These are phyloP conservation scores for Fistulifera pelliculosa DNA, from an alignment of 108 stramenopile genomes.

Conservation along the genomic window DNA sequence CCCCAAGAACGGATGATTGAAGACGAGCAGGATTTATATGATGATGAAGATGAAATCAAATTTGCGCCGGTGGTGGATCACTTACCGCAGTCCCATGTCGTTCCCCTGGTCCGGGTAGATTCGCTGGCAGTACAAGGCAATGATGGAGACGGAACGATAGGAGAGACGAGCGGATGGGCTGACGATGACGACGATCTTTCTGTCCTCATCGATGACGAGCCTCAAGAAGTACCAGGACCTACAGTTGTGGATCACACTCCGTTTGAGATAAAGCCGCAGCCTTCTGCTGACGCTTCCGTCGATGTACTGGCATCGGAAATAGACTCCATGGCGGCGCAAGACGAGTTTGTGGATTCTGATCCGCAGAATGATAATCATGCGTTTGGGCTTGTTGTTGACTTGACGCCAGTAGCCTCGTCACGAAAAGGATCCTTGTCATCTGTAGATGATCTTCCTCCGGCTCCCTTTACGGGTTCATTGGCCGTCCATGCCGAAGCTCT, in stretches of 20 bases:
- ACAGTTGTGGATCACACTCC: conserved; percentile 19
- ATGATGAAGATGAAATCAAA: neutral
- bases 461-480: conserved; percentile 1
- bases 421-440: too few species aligned
- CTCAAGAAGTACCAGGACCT: neutral
- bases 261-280: neutral
- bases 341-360: conserved; percentile 5
- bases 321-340: neutral
- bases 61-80: conserved; percentile 18
- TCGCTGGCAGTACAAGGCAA: conserved; percentile 2
- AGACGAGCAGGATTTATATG: neutral
- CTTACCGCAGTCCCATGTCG: conserved; percentile 5
- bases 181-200: conserved; percentile 2
- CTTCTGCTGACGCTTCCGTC: conserved; percentile 2
- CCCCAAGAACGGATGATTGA: too few species aligned
- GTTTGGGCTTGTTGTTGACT: conserved; percentile 8
- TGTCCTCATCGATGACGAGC: neutral
- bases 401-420: conserved; percentile 1
- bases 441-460: conserved; percentile 4
- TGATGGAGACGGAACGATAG: neutral
- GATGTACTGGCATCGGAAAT: conserved; percentile 3
- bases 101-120: neutral
- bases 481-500: conserved; percentile 10
- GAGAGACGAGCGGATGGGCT: conserved; percentile 2
- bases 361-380: neutral